Base-by-base conservation (phyloP, 129 eudicot genomes). In the Saposhnikovia divaricata region DNA sequence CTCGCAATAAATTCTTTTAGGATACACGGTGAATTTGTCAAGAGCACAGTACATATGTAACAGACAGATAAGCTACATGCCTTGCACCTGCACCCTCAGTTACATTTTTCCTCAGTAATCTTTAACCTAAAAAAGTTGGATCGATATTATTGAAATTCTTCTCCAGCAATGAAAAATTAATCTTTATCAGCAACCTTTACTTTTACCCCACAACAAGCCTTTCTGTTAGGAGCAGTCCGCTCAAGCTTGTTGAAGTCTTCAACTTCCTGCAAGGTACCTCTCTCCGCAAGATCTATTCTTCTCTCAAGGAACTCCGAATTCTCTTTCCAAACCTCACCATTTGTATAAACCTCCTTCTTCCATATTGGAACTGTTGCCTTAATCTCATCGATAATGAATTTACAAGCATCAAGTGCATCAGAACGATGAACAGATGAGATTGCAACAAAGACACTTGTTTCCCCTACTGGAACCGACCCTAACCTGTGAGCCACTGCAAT, bases 261-360 rank as follows among this genome's bases (percentile, higher is more conserved):
- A 90, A 89, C 70, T 93, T 97, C 75, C 72, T 46, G 63, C 34
- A 40, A 38, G 46, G 10, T 25, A 47, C 23, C 82, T 38, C 6
- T 57, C 34, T 78, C 80, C 46, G 89, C 91, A 40, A 83, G 78
- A 68, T 87, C 90, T 4, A 80, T 63, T 83, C 83, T 83, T 83
- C 97, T 89, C 77, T 91, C 95, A 44, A 93, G 44, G 81, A 93
- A 93, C 90, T 91, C 98, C 3, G 81, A 44, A 72, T 93, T 93
- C 85, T 93, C 97, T 74, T 93, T 93, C 98, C 98, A 93, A 25
- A 93, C 91, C 85, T 93, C 98, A 51, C 98, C 98, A 79, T 93
- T 91, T 4, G 93, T 74, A 81, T 91, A 93, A 74, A 93, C 98
- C 89, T 93, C 98, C 85, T 93, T 91, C 85, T 93, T 93, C 98